Base-by-base conservation (phyloP, 352 stramenopile species). In the Globisporangium mamillatum region DNA sequence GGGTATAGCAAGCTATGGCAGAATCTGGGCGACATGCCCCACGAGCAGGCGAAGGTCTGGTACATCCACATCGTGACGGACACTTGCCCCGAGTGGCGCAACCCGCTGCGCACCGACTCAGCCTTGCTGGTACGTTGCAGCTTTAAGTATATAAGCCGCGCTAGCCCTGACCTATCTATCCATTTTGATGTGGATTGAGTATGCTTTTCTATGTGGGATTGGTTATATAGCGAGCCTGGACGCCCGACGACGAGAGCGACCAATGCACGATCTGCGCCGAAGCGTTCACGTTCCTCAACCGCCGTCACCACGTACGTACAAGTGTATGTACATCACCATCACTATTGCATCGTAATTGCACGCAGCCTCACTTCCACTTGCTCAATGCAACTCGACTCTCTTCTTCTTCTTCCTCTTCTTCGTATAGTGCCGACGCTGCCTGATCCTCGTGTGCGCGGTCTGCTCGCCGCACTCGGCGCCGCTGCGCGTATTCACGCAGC, bases 271-370 rank as follows among this genome's bases (percentile, higher is more conserved):
- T 89, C 56, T 92, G 84, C 65, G 68, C 77, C 25, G 81, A 92
- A 56, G 66, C 63, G 36, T 92, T 92, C 70, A 92, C 81, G 20
- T 79, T 92, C 58, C 76, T 92, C 66, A 92, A 92, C 38, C 81
- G 84, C 48, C 81, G 84, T 12, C 84, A 92, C 63, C 84, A 92
- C 38, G 84, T 92, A 72, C 60, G 81, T 72, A 12, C 53, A 20
- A 10, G 18, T 8, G n/a, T 2, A 44, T 44, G 36, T 18, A 32
- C 29, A 44, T 1, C 10, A n/a, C 44, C 44, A 48, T 4, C 38
- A 48, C 8, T 22, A n/a, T 50, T 48, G 38, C 16, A 22, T 50
- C 44, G n/a, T 50, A 44, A 44, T 44, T 38, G 29, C 4, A 32
- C 29, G 9, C 38, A 18, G 9, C 12, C 38, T 14, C 38, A 41